These are phyloP conservation scores for Aspergillus conjunctus DNA, from an alignment of 495 filamentous ascomycete genomes.

Conservation along the genomic window DNA sequence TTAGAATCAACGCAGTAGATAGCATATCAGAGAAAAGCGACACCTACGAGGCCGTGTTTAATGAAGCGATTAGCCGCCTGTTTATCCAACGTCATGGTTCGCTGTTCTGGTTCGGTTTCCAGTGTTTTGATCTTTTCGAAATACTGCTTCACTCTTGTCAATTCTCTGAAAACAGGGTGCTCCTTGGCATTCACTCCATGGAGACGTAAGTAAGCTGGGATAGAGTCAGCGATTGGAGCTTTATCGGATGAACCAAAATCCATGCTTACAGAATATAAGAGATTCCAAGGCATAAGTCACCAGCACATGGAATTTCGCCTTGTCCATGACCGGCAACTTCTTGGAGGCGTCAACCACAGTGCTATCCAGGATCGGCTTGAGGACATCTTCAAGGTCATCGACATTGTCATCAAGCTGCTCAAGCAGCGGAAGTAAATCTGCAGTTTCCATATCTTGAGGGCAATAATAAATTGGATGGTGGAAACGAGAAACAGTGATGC, in stretches of 20 bases:
- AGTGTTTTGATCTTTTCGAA: slow-evolving; percentile 85
- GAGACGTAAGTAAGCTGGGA: slow-evolving; percentile 72
- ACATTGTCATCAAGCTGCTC: slow-evolving; percentile 74
- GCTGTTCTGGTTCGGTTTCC: slow-evolving; percentile 55
- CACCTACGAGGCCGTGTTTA: slow-evolving; percentile 67
- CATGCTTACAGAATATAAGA: slow-evolving; percentile 77
- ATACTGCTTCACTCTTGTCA: slow-evolving; percentile 84
- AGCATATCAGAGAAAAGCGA: not conserved
- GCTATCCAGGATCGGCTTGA: slow-evolving; percentile 65
- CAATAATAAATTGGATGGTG: not conserved
- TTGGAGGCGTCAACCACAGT: slow-evolving; percentile 66
- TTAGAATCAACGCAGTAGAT: slow-evolving; percentile 6
- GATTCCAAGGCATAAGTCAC: slow-evolving; percentile 87
- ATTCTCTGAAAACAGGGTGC: slow-evolving; percentile 82
- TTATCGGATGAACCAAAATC: not conserved
- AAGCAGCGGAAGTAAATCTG: slow-evolving; percentile 55
- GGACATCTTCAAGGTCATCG: slow-evolving; percentile 71
- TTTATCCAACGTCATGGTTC: slow-evolving; percentile 71
- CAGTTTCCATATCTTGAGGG: slow-evolving; percentile 42
- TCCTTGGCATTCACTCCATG: slow-evolving; percentile 77
- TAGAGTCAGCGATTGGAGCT: slow-evolving; percentile 24
- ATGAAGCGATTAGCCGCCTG: slow-evolving; percentile 80
- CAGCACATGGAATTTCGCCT: slow-evolving; percentile 86
- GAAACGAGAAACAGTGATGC: not conserved
- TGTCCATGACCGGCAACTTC: slow-evolving; percentile 88